Evolutionary conservation across 148 eudicot species (phyloP), one percentile per base, ranked within the genome.

Genomic region (Rheum nobile): DNA sequence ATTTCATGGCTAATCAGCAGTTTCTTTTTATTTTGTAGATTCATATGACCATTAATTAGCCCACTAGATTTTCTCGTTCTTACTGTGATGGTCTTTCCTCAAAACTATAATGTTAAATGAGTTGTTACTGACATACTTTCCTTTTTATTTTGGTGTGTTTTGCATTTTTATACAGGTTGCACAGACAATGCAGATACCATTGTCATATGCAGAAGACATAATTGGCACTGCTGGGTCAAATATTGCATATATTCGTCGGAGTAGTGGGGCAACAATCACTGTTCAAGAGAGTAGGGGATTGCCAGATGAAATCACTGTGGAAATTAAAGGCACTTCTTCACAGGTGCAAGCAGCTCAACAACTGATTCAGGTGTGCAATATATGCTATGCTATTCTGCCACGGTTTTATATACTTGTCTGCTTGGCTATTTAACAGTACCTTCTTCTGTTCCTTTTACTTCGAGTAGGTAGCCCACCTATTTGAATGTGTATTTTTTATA

Each of bases 111-210:
- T 50, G 57, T 3, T 16, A 50, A n/a, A 16, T 50, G 57, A 8
- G 57, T 17, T 50, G 57, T 7, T 19, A 44, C n/a, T n/a, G n/a
- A n/a, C 17, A 11, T 44, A 16, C 8, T 14, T 44, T 44, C 16
- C 48, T 48, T 16, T 16, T 48, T 7, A 48, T 48, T 48, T 17
- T 48, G n/a, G 54, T 48, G 21, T 48, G 3, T 48, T 48, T 48
- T 48, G 54, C 21, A 48, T 48, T 55, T 31, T 28, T 61, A 28
- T 61, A 31, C 83, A 94, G 98, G 72, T 94, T 19, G 84, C 91
- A 47, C 97, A 94, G 82, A 89, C 97, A 17, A 94, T 94, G 96
- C 97, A 94, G 87, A 88, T 94, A 74, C 98, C 97, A 21, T 88
- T 95, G 72, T 72, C 86, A 17, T 91, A 91, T 78, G 97, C 97